phyloP scores from a whole-genome alignment of 1,284 basidiomycete genomes.

The Pholiota adiposa region DNA sequence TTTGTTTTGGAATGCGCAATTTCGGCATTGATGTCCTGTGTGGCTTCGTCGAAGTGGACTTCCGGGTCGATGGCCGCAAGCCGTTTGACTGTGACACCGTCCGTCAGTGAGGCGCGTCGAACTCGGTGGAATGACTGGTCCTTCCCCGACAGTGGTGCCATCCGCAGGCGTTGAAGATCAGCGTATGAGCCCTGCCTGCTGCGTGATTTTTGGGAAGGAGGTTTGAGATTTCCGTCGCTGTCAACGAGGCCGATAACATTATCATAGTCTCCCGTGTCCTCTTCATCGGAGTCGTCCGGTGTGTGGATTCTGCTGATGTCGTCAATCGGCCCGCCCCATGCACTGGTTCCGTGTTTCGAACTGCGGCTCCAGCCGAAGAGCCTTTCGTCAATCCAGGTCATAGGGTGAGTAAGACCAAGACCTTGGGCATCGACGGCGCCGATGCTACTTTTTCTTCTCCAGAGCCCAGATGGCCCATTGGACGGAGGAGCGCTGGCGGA shows the following conservation, averaged over 20 bases:
- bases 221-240: conserved; percentile 42
- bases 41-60: conserved; percentile 58
- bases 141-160: conserved; percentile 34
- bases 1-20: conserved; percentile 42
- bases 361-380: conserved; percentile 91
- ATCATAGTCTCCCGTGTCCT: conserved; percentile 82
- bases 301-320: conserved; percentile 69
- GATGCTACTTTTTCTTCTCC: conserved; percentile 75
- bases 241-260: conserved; percentile 69
- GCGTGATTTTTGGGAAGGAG: conserved; percentile 48
- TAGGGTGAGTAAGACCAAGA: conserved; percentile 79
- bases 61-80: conserved; percentile 60
- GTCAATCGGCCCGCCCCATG: conserved; percentile 68
- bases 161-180: conserved; percentile 72
- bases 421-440: conserved; percentile 83
- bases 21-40: conserved; percentile 69
- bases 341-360: conserved; percentile 71
- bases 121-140: conserved; percentile 41
- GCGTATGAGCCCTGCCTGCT: conserved; percentile 79
- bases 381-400: conserved; percentile 93
- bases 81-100: conserved; percentile 63
- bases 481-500: conserved; percentile 84
- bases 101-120: conserved; percentile 65
- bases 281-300: conserved; percentile 74
- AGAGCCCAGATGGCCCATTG: conserved; percentile 65